Conservation (phyloP, 2,329 filamentous ascomycete species). For the Annulohypoxylon truncatum region DNA sequence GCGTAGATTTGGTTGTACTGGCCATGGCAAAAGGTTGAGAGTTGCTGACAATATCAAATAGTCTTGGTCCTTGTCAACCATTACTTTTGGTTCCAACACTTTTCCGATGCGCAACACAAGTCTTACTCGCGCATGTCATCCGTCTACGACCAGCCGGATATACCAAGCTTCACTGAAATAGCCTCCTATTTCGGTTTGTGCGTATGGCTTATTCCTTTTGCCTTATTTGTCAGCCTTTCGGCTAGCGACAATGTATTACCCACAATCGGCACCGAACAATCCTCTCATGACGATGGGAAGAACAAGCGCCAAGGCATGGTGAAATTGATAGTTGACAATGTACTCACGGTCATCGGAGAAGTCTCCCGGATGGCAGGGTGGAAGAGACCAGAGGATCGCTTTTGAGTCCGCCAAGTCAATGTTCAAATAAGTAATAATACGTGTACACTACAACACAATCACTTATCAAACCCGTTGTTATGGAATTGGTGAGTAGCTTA, state of each 20-base stretch:
- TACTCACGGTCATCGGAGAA: conserved; percentile 64
- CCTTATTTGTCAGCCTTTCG: conserved; percentile 92
- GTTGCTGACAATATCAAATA: conserved; percentile 53
- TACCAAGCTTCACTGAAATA: conserved; percentile 92
- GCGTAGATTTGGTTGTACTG: background rate
- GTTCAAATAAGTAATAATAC: conserved; percentile 15
- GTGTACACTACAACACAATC: conserved; percentile 10
- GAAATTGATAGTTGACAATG: conserved; percentile 71
- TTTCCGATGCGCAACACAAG: conserved; percentile 72
- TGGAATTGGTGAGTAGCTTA: conserved; percentile 18
- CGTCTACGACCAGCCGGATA: conserved; percentile 70
- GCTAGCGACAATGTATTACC: conserved; percentile 96
- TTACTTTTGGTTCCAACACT: conserved; percentile 95
- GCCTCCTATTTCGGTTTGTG: conserved; percentile 96
- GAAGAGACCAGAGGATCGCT: conserved; percentile 55
- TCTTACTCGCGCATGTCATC: conserved; percentile 69
- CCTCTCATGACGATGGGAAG: conserved; percentile 60
- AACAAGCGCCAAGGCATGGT: conserved; percentile 71
- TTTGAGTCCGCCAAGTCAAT: conserved; percentile 40
- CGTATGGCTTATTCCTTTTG: conserved; percentile 96
- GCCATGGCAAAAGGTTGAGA: background rate
- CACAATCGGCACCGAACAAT: conserved; percentile 83
- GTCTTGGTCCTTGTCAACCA: conserved; percentile 89
- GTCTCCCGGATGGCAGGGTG: conserved; percentile 55
- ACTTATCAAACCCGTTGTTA: background rate